Base-by-base conservation (phyloP, 1,284 basidiomycete species). In the Pseudomicrostroma phylloplanum region DNA sequence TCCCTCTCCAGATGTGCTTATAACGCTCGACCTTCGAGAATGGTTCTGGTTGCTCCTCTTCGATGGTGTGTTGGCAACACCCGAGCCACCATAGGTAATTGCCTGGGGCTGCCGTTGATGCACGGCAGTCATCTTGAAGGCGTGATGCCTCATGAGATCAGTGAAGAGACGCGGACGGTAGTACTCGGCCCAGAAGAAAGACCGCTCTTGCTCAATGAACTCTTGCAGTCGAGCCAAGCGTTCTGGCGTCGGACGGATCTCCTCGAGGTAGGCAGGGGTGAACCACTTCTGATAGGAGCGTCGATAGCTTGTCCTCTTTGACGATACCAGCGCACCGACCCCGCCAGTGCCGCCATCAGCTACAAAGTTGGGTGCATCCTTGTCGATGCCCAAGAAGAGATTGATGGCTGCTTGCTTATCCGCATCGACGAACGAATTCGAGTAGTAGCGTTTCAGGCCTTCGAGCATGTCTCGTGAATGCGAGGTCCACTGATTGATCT, bases 381-480 rank as follows among this genome's bases (percentile, higher is more conserved):
- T 67, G 42, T 72, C 55, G 83, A 96, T 86, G 13, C 94, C 93
- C 2, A 98, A 86, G 80, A 98, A 98, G 25, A 97, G 84, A 79
- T 99, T 94, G 79, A 97, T 99, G 0, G 96, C 92, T 0, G 90
- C 86, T 80, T 99, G 96, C 80, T 98, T 98, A 80, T 98, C 96
- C 1, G 91, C 92, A 76, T 99, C 77, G 13, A 69, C 73, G 40
- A 98, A 84, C 3, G 91, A 92, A 76, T 98, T 99, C 4, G 93
- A 89, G 76, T 97, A 98, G 79, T 96, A 97, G 19, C 96, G 86
- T 59, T 91, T 85, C 60, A 98, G 89, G 69, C 96, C 96, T 81
- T 97, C 93, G 58, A 98, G 91, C 72, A 97, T 91, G 79, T 98
- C 94, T 26, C 96, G 85, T 1, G 93, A 96, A 80, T 97, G 96